phyloP scores from a whole-genome alignment of 139 green algal species.

The Tetradesmus lagerheimii region DNA sequence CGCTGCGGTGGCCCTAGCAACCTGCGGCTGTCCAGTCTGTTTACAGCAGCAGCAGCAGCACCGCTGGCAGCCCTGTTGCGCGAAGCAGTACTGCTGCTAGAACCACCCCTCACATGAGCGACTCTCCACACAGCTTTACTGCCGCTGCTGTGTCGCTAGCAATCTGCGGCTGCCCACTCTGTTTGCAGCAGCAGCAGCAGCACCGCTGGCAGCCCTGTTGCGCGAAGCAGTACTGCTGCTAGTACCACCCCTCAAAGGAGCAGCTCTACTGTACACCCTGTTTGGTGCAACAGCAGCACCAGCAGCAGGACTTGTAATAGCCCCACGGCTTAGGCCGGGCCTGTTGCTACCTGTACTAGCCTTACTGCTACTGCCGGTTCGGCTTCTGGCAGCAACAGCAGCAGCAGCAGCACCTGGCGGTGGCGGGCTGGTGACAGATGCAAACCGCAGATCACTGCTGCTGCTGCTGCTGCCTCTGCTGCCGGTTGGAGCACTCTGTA shows the following conservation, averaged over 20 bases:
- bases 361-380: not conserved
- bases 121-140: not conserved
- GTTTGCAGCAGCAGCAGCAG: not conserved
- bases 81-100: not conserved
- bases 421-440: not conserved
- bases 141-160: not conserved
- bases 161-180: not conserved
- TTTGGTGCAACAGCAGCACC: not conserved
- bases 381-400: not conserved
- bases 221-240: not conserved
- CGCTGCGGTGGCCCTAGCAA: not conserved
- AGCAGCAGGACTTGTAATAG: not conserved
- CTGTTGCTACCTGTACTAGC: not conserved
- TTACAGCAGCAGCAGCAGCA: not conserved
- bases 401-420: not conserved
- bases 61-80: too few species aligned
- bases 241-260: too few species aligned
- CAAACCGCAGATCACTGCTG: not conserved
- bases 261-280: too few species aligned
- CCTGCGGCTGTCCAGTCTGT: not conserved
- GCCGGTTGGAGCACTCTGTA: not conserved
- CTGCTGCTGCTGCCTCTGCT: not conserved
- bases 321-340: not conserved
- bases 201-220: too few species aligned
- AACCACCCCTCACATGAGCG: too few species aligned